Percentiles rank a stretch among this genome's conserved stretches.
Evolutionary conservation across 768 basidiomycete species (phyloP).

Genomic region (Asterophora lycoperdoides): DNA sequence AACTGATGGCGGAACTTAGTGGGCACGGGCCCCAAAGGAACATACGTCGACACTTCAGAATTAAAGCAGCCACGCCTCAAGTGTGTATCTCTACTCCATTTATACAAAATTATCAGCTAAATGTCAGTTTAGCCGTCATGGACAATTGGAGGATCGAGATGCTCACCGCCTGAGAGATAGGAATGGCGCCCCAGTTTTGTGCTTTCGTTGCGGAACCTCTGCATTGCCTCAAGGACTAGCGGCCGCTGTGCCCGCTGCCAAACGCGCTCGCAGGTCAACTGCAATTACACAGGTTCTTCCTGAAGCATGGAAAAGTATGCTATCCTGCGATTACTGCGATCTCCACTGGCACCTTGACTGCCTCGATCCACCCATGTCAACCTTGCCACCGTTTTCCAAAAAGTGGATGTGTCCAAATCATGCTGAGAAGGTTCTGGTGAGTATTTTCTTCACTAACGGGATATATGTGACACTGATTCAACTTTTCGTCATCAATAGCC

Average conservation of each 20-base stretch:
- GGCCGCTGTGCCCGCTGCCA: constrained; percentile 49
- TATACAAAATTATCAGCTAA: constrained; percentile 12
- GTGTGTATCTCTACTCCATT: constrained; percentile 43
- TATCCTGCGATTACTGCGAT: constrained; percentile 93
- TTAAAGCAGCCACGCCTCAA: constrained; percentile 75
- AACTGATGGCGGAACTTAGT: constrained; percentile 45
- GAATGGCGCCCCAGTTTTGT: constrained; percentile 79
- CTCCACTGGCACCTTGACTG: constrained; percentile 98
- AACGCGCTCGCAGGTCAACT: constrained; percentile 50
- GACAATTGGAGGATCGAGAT: constrained; percentile 89
- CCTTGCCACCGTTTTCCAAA: constrained; percentile 80
- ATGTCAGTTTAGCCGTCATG: constrained; percentile 57
- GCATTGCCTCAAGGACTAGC: constrained; percentile 57
- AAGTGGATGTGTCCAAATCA: constrained; percentile 99
- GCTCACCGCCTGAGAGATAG: constrained; percentile 81
- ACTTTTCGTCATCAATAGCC: constrained; percentile 41
- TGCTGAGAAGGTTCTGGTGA: constrained; percentile 77
- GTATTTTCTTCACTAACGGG: constrained; percentile 26
- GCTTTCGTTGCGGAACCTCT: constrained; percentile 85
- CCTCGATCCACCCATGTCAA: constrained; percentile 81
- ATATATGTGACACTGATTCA: constrained; percentile 9
- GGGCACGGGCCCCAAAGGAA: constrained; percentile 69
- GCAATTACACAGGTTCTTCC: constrained; percentile 33
- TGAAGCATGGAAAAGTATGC: constrained; percentile 67
- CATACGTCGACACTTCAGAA: constrained; percentile 79